A percentile compares a stretch with the other conserved stretches of the same genome.
phyloP scores from a whole-genome alignment of 805 yeast genomes.

The Saccharomycopsis sp. region DNA sequence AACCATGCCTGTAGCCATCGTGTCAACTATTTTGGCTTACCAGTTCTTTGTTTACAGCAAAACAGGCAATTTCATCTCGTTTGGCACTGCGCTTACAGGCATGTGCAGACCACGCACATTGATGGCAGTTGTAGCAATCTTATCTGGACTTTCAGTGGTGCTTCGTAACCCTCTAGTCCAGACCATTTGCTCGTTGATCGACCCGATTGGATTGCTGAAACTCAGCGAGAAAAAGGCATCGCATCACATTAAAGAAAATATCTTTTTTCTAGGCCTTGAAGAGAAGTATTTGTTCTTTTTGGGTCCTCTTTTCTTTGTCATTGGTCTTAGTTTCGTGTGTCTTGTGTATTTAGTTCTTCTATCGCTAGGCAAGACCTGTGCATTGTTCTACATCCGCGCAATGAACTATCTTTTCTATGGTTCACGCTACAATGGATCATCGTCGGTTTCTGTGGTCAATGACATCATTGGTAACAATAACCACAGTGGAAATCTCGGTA shows the following conservation, averaged over 20 bases:
- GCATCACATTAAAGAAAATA: slow-evolving; percentile 37
- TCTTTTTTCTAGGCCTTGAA: slow-evolving; percentile 63
- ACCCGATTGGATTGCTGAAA: slow-evolving; percentile 47
- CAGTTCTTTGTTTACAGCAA: slow-evolving; percentile 46
- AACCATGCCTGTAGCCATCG: slow-evolving; percentile 59
- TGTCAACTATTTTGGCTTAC: slow-evolving; percentile 42
- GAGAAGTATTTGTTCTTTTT: slow-evolving; percentile 49
- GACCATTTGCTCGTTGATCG: slow-evolving; percentile 36
- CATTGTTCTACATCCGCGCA: slow-evolving; percentile 3
- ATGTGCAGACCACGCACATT: slow-evolving; percentile 31
- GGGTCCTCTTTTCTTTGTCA: slow-evolving; percentile 49
- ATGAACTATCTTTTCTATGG: no score
- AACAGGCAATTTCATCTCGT: slow-evolving; percentile 35
- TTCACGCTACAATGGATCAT: no score
- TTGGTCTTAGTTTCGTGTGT: slow-evolving; percentile 40
- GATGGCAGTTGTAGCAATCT: slow-evolving; percentile 22
- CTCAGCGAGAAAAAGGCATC: slow-evolving; percentile 36
- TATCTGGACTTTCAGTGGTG: slow-evolving; percentile 36
- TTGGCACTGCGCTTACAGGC: slow-evolving; percentile 39
- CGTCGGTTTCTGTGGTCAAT: no score
- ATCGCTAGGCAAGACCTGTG: slow-evolving; percentile 15
- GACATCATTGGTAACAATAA: no score
- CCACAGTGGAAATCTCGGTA: no score
- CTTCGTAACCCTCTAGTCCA: slow-evolving; percentile 33
- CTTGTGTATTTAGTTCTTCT: slow-evolving; percentile 29